Conservation (phyloP, 306 rosid genomes). For the Pterocarpus macrocarpus region DNA sequence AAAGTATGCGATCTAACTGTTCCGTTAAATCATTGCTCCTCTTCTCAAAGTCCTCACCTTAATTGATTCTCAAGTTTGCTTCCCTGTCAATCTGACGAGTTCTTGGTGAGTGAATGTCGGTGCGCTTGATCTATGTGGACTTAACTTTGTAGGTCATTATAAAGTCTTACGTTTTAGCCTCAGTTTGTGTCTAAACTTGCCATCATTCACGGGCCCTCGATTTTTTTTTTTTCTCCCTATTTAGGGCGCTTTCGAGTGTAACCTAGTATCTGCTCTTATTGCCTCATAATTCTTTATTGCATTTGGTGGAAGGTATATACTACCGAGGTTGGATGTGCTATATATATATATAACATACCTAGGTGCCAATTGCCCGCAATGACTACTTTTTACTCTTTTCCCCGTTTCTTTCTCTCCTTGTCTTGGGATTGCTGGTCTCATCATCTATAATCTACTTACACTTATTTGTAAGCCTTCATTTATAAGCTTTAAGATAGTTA, state of each 20-base stretch:
- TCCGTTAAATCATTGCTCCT: constrained; percentile 59
- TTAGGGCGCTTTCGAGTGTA: constrained; percentile 48
- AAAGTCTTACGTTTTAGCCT: constrained; percentile 47
- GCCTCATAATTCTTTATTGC: constrained; percentile 24
- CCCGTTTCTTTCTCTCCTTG: background rate
- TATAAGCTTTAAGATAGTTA: no score
- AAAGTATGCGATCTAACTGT: constrained; percentile 71
- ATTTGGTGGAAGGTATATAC: constrained; percentile 42
- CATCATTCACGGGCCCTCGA: constrained; percentile 56
- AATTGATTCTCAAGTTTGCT: constrained; percentile 51
- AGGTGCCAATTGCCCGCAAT: background rate
- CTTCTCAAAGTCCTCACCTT: constrained; percentile 40
- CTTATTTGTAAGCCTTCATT: background rate
- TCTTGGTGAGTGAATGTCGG: constrained; percentile 62
- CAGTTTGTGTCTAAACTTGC: constrained; percentile 52
- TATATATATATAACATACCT: background rate
- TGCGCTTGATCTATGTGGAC: constrained; percentile 50
- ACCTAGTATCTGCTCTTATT: constrained; percentile 38
- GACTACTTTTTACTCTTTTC: background rate
- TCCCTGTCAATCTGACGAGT: constrained; percentile 41
- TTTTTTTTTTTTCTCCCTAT: background rate
- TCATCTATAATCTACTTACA: background rate
- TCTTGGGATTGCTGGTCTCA: background rate
- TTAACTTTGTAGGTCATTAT: constrained; percentile 63
- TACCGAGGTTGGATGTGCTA: constrained; percentile 32